Evolutionary conservation across 176 grass and related monocot species (phyloP), one percentile per base, ranked within the genome.

Genomic region (Oryza officinalis): DNA sequence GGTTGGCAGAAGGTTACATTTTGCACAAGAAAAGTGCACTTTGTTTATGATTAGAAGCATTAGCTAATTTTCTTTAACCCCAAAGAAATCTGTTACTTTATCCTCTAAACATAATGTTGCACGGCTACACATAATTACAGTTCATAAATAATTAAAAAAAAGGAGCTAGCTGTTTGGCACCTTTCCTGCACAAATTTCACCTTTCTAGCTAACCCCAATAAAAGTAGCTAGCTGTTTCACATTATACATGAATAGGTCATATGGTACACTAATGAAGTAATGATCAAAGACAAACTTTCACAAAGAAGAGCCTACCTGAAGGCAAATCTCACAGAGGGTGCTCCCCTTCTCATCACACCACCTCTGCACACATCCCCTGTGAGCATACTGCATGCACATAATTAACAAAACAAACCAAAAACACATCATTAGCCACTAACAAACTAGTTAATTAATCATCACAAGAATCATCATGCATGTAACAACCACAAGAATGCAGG

Each of bases 321-420:
- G 93, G 13, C 96, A 98, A 85, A 98, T 95, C 83, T 98, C 96
- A 22, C 93, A 98, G 59, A 95, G 33, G 27, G 69, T 95, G 91
- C 89, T 90, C 54, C 96, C 96, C 75, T 98, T 98, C 82, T 98
- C 96, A 50, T 95, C 87, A 86, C 96, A 98, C 96, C 96, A 98
- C 86, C 85, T 95, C 93, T 98, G 96, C 50, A 98, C 91, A 79
- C 96, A 98, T 18, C 63, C 86, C 85, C 93, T 91, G 68, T 98
- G 96, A 28, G 93, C 96, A 79, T 88, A 98, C 96, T 97, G 20
- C 43, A 74, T 52, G 72, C 46, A 69, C 43, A 74, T 12, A 44
- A 28, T n/a, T 28, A 59, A 37, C 10, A 66, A 18, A 81, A 63
- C 31, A 63, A 41, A 41, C 40, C 40, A 41, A 10, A 41, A 41